Base-by-base conservation (phyloP, 352 stramenopile species). In the Globisporangium acanthophoron region DNA sequence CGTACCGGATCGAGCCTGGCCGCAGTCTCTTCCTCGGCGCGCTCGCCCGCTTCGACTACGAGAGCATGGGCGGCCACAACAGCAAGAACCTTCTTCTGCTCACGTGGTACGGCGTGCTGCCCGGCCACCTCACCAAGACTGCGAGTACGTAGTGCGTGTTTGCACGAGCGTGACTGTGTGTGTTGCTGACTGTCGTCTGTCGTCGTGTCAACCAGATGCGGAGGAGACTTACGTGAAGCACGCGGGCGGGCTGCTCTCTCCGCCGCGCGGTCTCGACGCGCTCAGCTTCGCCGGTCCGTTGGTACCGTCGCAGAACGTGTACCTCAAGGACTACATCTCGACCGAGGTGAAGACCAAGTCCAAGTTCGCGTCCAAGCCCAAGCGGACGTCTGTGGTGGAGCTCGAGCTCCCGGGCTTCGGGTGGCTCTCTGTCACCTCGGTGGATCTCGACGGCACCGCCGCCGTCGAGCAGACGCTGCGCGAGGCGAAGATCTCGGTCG, bases 21-120 rank as follows among this genome's bases (percentile, higher is more conserved):
- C 82, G 80, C 13, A 91, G 73, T 49, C 74, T 94, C 35, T 94
- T 94, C 58, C 69, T 94, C 6, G 82, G 85, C 33, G 82, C 73
- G 13, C 75, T 94, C 24, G 71, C 64, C 20, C 85, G 82, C 11
- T 90, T 92, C 35, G 85, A 94, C 60, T 94, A 91, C 52, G 81
- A 85, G 58, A 69, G 68, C 4, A 55, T 73, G 21, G 73, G 61
- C 24, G 62, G 52, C 2, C 47, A 72, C 2, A 72, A 63, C 18
- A 67, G 76, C 54, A 80, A 85, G 66, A 88, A 88, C 61, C 39
- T 86, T 21, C 40, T 94, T 35, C 61, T 94, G 29, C 59, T 94
- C 56, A 80, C 82, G 40, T 94, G 83, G 82, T 88, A 90, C 52
- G 85, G 85, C n/a, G 80, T 94, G 33, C 55, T 94, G 18, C 85